A percentile compares a stretch with the other conserved stretches of the same genome.
These are phyloP conservation scores for Purpureocillium takamizusanense DNA, from an alignment of 2,329 filamentous ascomycete species.

Conservation along the genomic window DNA sequence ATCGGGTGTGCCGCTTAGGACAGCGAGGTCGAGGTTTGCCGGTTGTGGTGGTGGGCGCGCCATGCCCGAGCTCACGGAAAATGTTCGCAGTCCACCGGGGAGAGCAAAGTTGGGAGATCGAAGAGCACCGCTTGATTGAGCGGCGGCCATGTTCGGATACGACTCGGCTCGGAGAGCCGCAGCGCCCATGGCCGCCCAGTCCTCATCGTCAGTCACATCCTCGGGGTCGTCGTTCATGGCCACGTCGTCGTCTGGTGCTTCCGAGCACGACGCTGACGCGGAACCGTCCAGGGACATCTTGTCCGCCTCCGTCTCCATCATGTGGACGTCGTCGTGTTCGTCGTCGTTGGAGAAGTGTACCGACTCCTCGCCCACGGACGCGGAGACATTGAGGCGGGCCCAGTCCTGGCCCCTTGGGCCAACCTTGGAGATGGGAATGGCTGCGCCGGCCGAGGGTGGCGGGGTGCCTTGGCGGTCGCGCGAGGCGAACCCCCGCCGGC, in stretches of 20 bases:
- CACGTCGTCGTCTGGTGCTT: conserved; percentile 59
- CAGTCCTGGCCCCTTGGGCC: conserved; percentile 35
- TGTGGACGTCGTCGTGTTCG: conserved; percentile 50
- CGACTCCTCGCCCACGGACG: conserved; percentile 61
- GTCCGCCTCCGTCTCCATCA: conserved; percentile 80
- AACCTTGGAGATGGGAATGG: conserved; percentile 47
- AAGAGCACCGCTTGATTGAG: conserved; percentile 42
- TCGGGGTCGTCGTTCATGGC: conserved; percentile 67
- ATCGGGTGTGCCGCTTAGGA: conserved; percentile 44
- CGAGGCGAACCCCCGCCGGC: conserved; percentile 55
- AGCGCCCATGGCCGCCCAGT: conserved; percentile 86
- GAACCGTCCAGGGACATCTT: conserved; percentile 82
- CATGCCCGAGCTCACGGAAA: conserved; percentile 43
- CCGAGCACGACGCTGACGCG: conserved; percentile 65
- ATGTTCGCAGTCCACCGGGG: conserved; percentile 35
- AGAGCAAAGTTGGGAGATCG: conserved; percentile 37
- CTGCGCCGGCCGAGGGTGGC: conserved; percentile 33
- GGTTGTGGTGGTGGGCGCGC: conserved; percentile 42
- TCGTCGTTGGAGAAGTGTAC: conserved; percentile 69
- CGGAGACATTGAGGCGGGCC: conserved; percentile 38
- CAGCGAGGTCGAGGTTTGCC: conserved; percentile 42
- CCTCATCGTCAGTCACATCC: conserved; percentile 89
- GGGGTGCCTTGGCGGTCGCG: conserved; percentile 34
- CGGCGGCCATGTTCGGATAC: conserved; percentile 44
- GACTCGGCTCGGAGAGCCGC: conserved; percentile 67